Evolutionary conservation across 768 basidiomycete species (phyloP).

Genomic region (Serendipita sp.): DNA sequence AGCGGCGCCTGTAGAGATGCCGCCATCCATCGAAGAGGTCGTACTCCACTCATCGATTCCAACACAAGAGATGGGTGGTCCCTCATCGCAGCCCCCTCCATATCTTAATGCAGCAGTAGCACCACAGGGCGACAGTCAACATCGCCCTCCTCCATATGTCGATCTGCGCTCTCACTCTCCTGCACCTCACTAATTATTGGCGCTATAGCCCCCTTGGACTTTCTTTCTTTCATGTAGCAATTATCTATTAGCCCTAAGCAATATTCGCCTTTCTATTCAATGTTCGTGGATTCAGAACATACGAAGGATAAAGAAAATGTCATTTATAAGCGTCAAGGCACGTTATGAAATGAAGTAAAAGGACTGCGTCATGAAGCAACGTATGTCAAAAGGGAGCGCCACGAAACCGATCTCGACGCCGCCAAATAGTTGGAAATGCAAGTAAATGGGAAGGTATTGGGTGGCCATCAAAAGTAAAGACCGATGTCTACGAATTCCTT

Average conservation of each 20-base stretch:
- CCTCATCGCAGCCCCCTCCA: not conserved
- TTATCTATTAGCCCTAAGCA: not conserved
- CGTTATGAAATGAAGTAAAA: not conserved
- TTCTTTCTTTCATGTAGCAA: not conserved
- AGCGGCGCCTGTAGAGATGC: constrained; percentile 10
- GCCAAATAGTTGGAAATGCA: not conserved
- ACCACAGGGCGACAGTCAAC: not conserved
- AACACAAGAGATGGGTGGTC: not conserved
- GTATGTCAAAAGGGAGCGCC: too few species aligned
- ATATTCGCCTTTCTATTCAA: not conserved
- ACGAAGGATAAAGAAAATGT: constrained; percentile 1
- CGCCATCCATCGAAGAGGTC: constrained; percentile 11
- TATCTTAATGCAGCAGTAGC: not conserved
- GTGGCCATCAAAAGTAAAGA: not conserved
- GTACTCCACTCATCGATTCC: constrained; percentile 12
- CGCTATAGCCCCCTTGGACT: not conserved
- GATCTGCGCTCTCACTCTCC: not conserved
- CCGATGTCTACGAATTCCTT: not conserved
- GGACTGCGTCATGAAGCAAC: not conserved
- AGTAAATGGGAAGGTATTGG: not conserved
- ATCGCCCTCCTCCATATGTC: constrained; percentile 3
- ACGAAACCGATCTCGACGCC: not conserved
- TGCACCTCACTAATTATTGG: not conserved
- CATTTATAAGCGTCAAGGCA: not conserved
- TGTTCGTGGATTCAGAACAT: not conserved